Conservation (phyloP, 2,329 filamentous ascomycete genomes). For the Knoxdaviesia capensis region DNA sequence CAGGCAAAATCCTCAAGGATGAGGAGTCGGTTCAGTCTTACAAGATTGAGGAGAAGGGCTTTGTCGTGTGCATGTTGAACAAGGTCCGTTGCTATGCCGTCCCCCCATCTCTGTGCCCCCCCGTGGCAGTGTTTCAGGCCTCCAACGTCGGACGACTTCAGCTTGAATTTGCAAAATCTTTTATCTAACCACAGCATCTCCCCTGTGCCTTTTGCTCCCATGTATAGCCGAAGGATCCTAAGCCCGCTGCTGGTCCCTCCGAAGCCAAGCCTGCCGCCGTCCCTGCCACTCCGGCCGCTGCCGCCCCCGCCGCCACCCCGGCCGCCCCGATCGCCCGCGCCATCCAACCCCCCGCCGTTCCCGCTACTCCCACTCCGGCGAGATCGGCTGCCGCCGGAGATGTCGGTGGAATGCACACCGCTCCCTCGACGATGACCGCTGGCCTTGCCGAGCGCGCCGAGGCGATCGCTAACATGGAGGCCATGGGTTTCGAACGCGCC, state of each 20-base stretch:
- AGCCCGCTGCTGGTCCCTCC: conserved; percentile 28
- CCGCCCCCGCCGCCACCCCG: conserved; percentile 23
- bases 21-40: conserved; percentile 91
- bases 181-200: neutral
- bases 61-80: conserved; percentile 95
- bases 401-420: conserved; percentile 26
- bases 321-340: conserved; percentile 29
- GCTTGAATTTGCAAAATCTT: neutral
- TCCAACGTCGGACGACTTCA: too few relatives aligned
- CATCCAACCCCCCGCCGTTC: conserved; percentile 24
- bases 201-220: neutral
- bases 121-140: neutral
- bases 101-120: too few relatives aligned
- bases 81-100: conserved; percentile 44
- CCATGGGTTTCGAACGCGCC: conserved; percentile 80
- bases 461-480: conserved; percentile 83
- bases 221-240: conserved; percentile 42
- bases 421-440: conserved; percentile 68
- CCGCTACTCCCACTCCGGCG: conserved; percentile 34
- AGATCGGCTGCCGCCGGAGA: conserved; percentile 22
- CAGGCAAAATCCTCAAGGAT: conserved; percentile 97
- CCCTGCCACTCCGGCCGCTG: conserved; percentile 40
- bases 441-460: conserved; percentile 55
- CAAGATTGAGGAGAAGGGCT: conserved; percentile 98
- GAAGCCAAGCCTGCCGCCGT: conserved; percentile 28